These are phyloP conservation scores for Eimeria nieschulzi DNA, from an alignment of 169 alveolate species.

Conservation along the genomic window DNA sequence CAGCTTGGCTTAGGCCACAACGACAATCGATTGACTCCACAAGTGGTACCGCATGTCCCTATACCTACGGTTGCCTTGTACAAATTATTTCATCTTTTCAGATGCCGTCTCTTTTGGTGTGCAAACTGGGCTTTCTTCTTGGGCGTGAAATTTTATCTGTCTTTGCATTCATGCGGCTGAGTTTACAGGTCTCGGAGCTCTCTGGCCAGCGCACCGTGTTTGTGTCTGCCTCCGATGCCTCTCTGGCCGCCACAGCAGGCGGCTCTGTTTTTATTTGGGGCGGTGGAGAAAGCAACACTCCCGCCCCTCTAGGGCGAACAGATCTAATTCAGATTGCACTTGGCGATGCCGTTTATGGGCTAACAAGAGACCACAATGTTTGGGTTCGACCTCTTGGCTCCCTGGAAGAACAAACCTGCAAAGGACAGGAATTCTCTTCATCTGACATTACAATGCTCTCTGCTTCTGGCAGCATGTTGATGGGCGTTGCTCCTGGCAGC, in stretches of 20 bases:
- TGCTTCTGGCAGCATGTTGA: neutral
- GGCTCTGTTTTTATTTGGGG: slow-evolving; percentile 35
- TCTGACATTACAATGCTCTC: neutral
- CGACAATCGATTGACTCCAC: slow-evolving; percentile 59
- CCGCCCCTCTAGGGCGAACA: neutral
- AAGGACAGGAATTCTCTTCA: neutral
- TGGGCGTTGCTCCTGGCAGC: slow-evolving; percentile 11
- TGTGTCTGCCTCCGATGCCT: slow-evolving; percentile 30
- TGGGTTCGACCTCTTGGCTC: neutral
- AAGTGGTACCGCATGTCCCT: slow-evolving; percentile 38
- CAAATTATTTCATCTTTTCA: too few relatives aligned
- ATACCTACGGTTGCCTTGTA: too few relatives aligned
- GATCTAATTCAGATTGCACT: neutral
- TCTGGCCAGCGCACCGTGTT: slow-evolving; percentile 35
- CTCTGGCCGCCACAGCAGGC: slow-evolving; percentile 39
- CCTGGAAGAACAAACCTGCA: neutral
- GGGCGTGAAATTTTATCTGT: too few relatives aligned
- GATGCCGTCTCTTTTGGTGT: too few relatives aligned
- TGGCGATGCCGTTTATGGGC: slow-evolving; percentile 5
- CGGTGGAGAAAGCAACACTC: neutral
- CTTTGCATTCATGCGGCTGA: neutral
- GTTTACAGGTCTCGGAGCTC: slow-evolving; percentile 53
- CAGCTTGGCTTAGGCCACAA: slow-evolving; percentile 68
- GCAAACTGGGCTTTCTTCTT: too few relatives aligned
- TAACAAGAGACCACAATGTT: neutral